phyloP scores from a whole-genome alignment of 305 asterid genomes.

The Caryopteris hybrid region DNA sequence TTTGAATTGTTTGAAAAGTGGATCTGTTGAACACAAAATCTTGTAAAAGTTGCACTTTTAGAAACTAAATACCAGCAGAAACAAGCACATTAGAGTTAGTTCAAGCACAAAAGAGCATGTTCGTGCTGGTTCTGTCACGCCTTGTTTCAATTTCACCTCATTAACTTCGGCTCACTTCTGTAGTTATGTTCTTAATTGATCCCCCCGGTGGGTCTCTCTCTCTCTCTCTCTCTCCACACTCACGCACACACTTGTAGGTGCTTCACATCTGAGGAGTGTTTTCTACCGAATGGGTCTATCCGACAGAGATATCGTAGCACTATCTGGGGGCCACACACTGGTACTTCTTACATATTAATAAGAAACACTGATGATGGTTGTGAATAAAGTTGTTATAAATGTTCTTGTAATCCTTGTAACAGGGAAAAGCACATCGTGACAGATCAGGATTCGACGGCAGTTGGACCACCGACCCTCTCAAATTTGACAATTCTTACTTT shows the following conservation, averaged over 20 bases:
- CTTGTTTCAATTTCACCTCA: not conserved
- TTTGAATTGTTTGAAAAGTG: too few species aligned
- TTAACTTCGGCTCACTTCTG: not conserved
- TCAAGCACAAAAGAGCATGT: too few species aligned
- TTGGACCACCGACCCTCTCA: slow-evolving; percentile 79
- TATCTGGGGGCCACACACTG: slow-evolving; percentile 94
- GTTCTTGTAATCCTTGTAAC: not conserved
- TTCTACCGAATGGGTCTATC: slow-evolving; percentile 85
- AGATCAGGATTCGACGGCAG: slow-evolving; percentile 92
- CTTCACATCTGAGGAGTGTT: slow-evolving; percentile 63
- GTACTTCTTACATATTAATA: slow-evolving; percentile 31
- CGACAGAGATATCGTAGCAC: slow-evolving; percentile 78
- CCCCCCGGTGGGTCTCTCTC: not conserved
- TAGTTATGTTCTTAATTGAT: not conserved
- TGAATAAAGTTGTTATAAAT: not conserved
- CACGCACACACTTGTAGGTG: slow-evolving; percentile 33
- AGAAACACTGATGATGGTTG: not conserved
- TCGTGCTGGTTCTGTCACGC: too few species aligned
- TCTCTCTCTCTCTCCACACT: not conserved
- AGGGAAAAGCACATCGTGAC: slow-evolving; percentile 89
- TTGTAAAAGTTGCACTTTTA: too few species aligned
- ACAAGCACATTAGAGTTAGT: too few species aligned
- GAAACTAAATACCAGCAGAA: too few species aligned
- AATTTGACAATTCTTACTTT: slow-evolving; percentile 83
- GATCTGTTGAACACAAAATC: too few species aligned